Evolutionary conservation across 345 rosid genomes (phyloP).

Genomic region (Salix suchowensis): DNA sequence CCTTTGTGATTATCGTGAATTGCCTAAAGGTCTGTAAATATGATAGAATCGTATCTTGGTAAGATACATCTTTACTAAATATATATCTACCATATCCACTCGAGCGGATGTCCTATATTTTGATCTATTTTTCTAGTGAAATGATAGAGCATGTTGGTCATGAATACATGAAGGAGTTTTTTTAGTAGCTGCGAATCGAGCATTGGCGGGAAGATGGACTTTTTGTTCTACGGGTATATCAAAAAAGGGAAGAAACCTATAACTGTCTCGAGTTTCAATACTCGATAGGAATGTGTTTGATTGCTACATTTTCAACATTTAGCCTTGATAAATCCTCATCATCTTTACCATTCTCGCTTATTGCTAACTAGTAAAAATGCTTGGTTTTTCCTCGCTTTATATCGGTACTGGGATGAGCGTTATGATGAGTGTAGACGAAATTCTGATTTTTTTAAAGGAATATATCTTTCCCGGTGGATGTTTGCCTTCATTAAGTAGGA

Average conservation of each 20-base stretch:
- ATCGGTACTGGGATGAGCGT: slow-evolving; percentile 77
- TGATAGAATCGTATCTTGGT: slow-evolving; percentile 89
- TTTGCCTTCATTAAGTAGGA: slow-evolving; percentile 69
- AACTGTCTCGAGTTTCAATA: too few relatives aligned
- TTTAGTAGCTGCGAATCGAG: slow-evolving; percentile 69
- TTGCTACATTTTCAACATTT: not conserved
- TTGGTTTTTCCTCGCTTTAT: slow-evolving; percentile 39
- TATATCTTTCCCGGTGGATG: slow-evolving; percentile 92
- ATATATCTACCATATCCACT: too few relatives aligned
- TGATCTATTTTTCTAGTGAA: slow-evolving; percentile 43
- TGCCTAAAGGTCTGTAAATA: slow-evolving; percentile 50
- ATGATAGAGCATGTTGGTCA: slow-evolving; percentile 94
- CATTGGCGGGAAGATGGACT: slow-evolving; percentile 70
- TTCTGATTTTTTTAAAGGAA: slow-evolving; percentile 87
- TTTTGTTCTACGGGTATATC: slow-evolving; percentile 68
- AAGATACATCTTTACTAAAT: not conserved
- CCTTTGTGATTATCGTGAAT: slow-evolving; percentile 74
- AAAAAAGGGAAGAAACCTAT: not conserved
- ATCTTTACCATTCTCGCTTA: too few relatives aligned
- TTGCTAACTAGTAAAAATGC: too few relatives aligned
- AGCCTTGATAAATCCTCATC: too few relatives aligned
- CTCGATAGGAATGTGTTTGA: not conserved
- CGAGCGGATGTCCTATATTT: too few relatives aligned
- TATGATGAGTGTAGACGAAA: slow-evolving; percentile 72
- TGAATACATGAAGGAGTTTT: slow-evolving; percentile 82